Base-by-base conservation (phyloP, 2,329 filamentous ascomycete genomes). In the Phoma sp. region DNA sequence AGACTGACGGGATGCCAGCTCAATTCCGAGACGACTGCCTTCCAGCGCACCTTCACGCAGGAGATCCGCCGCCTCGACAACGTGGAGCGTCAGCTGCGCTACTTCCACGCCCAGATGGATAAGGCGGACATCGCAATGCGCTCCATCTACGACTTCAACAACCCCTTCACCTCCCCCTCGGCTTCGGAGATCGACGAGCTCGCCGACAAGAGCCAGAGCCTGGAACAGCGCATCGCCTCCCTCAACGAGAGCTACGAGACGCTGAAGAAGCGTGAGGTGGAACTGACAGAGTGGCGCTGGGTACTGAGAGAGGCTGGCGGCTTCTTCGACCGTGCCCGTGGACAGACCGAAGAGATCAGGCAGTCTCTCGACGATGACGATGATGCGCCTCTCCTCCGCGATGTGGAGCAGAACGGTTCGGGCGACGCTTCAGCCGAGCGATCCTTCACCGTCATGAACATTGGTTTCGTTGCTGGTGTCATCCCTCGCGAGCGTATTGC, bases 161-260 rank as follows among this genome's bases (percentile, higher is more conserved):
- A 96, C 73, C 89, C 89, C 51, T 86, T 97, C 62, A 91, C 92
- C 35, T 88, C 92, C 9, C 94, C 95, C 10, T 90, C 92, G 43
- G 94, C 94, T 37, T 89, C 92, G 62, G 95, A 99, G 78, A 99
- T 99, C 61, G 95, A 99, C 73, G 93, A 97, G 76, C 86, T 99
- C 59, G 86, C 92, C 55, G 94, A 98, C 74, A 90, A 94, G 70
- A 91, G 92, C 75, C 91, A 98, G 79, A 90, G 88, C 77, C 84
- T 99, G 52, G 95, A 99, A 79, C 91, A 96, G 80, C 87, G 95
- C 60, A 87, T 99, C 64, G 88, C 87, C 55, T 94, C 93, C 64
- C 81, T 99, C 60, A 98, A 98, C 75, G 95, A 98, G 74, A 98
- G 93, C 81, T 98, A 99, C 78, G 95, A 99, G 81, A 97, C 92